phyloP scores from a whole-genome alignment of 495 filamentous ascomycete genomes.

The Pseudoneurospora amorphoporcata region DNA sequence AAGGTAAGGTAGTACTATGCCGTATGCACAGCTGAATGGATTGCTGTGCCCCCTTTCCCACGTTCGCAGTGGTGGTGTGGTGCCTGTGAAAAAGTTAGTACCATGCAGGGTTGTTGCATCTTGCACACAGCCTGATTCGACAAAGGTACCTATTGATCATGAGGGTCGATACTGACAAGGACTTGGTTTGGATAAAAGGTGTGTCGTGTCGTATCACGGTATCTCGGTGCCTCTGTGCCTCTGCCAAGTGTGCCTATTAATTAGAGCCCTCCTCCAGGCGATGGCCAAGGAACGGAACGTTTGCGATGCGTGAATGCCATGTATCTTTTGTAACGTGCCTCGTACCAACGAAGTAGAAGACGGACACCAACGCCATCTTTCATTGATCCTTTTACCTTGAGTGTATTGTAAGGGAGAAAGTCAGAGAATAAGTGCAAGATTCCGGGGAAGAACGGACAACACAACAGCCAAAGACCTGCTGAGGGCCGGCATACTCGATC shows the following conservation, averaged over 20 bases:
- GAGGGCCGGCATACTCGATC: too few relatives aligned
- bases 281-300: not conserved
- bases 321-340: not conserved
- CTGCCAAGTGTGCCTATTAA: not conserved
- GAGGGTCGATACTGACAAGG: not conserved
- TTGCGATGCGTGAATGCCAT: not conserved
- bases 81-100: not conserved
- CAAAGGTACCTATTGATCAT: not conserved
- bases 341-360: not conserved
- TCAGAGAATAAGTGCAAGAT: too few relatives aligned
- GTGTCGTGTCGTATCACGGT: not conserved
- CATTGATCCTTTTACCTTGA: too few relatives aligned
- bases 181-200: not conserved
- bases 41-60: not conserved
- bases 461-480: too few relatives aligned
- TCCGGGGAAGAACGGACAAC: too few relatives aligned
- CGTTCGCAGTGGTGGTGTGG: not conserved
- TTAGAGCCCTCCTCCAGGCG: too few relatives aligned
- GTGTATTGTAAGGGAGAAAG: too few relatives aligned
- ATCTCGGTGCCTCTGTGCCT: not conserved
- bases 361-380: not conserved
- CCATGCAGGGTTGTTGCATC: not conserved
- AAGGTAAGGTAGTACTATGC: not conserved
- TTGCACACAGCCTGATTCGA: not conserved
- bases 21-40: not conserved